Conservation (phyloP, 306 rosid genomes). For the Trichosanthes cucumerina region DNA sequence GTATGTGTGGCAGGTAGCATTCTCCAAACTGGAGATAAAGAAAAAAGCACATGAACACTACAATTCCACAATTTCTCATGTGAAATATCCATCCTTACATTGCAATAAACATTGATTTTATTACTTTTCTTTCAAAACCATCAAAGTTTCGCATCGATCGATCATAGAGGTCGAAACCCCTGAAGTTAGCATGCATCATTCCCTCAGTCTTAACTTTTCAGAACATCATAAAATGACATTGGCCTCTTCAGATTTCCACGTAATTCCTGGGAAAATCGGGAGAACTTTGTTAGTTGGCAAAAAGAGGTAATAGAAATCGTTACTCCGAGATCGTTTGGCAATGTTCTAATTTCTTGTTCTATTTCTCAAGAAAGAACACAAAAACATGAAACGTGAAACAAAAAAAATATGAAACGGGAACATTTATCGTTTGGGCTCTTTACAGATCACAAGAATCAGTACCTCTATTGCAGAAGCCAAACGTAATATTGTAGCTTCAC, state of each 20-base stretch:
- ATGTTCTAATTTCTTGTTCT: not conserved
- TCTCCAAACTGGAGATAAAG: no score
- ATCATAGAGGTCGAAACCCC: not conserved
- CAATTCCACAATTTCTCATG: not conserved
- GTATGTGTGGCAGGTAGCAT: no score
- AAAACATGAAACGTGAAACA: not conserved
- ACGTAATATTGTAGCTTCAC: conserved; percentile 80
- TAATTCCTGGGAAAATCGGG: conserved; percentile 43
- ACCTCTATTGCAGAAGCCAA: conserved; percentile 83
- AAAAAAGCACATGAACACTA: no score
- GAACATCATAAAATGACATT: conserved; percentile 47
- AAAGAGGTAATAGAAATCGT: not conserved
- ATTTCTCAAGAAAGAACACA: not conserved
- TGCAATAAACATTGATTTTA: not conserved
- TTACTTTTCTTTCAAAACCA: not conserved
- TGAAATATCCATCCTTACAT: not conserved
- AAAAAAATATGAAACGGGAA: no score
- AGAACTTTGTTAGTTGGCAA: not conserved
- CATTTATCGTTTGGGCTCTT: not conserved
- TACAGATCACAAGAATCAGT: conserved; percentile 6
- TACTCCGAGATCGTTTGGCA: not conserved
- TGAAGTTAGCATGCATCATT: not conserved
- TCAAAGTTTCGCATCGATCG: not conserved
- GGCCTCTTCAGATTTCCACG: conserved; percentile 42
- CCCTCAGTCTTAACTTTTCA: conserved; percentile 23